Evolutionary conservation across 192 early-diverging fungal species (phyloP).

Genomic region (Coemansia sp.): DNA sequence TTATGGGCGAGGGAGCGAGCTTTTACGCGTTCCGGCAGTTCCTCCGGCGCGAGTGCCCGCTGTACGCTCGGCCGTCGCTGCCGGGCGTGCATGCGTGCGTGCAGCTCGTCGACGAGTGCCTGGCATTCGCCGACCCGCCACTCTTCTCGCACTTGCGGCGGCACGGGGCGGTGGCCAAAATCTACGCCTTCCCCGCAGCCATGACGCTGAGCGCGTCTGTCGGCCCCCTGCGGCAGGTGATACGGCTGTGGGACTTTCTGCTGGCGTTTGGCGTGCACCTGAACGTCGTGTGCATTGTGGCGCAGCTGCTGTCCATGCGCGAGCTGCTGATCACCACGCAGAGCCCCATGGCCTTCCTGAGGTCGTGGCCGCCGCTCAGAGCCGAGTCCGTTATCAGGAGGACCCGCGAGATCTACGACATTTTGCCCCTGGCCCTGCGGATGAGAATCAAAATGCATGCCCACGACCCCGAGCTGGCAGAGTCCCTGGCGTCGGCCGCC

Average conservation of each 20-base stretch:
- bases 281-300: conserved; percentile 88
- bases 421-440: conserved; percentile 27
- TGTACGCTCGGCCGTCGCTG: conserved; percentile 90
- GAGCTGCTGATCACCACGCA: conserved; percentile 65
- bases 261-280: conserved; percentile 91
- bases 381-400: conserved; percentile 47
- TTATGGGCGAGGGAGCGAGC: conserved; percentile 91
- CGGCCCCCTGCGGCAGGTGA: conserved; percentile 80
- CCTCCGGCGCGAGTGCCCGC: conserved; percentile 84
- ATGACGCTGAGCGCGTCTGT: conserved; percentile 91
- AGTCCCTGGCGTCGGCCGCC: conserved; percentile 30
- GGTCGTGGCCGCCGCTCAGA: conserved; percentile 49
- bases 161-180: conserved; percentile 73
- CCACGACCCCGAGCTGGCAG: conserved; percentile 44
- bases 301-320: conserved; percentile 78
- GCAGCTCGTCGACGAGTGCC: conserved; percentile 82
- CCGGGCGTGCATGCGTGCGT: conserved; percentile 90
- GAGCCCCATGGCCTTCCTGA: conserved; percentile 46
- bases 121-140: conserved; percentile 71
- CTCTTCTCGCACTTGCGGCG: conserved; percentile 72
- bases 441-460: conserved; percentile 37
- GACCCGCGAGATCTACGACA: conserved; percentile 46
- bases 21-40: conserved; percentile 88
- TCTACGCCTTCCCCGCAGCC: conserved; percentile 89
- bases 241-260: conserved; percentile 92